Conservation (phyloP, 73 alveolate species). For the Paramecium sexaurelia region DNA sequence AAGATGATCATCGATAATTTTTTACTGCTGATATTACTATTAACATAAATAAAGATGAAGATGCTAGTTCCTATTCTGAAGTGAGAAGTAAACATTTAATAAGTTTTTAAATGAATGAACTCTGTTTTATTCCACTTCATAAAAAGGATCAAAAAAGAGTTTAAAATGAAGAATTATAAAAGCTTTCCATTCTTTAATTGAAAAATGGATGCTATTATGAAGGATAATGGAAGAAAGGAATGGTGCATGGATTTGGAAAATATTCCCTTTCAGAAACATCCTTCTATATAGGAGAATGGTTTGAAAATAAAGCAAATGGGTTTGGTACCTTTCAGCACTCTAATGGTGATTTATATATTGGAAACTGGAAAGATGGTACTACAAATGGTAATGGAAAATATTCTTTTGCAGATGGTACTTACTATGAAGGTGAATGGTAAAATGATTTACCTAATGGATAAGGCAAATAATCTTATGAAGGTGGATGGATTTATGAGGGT, state of each 20-base stretch:
- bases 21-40: not conserved
- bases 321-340: conserved; percentile 79
- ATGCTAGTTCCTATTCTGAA: not conserved
- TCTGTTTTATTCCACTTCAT: not conserved
- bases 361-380: conserved; percentile 69
- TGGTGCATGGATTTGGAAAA: conserved; percentile 14
- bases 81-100: not conserved
- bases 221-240: conserved; percentile 4
- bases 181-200: not conserved
- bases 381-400: conserved; percentile 68
- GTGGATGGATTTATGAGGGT: conserved; percentile 87
- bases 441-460: conserved; percentile 86
- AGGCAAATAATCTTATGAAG: conserved; percentile 83
- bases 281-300: not conserved
- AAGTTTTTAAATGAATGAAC: not conserved
- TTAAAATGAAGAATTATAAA: not conserved
- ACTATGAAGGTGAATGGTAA: conserved; percentile 93
- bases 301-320: conserved; percentile 68
- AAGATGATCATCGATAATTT: not conserved
- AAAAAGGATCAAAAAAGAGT: not conserved
- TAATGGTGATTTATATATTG: conserved; percentile 79
- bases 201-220: not conserved
- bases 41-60: not conserved
- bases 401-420: conserved; percentile 85
- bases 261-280: not conserved